Evolutionary conservation across 1,139 yeast species (phyloP).

Genomic region (Lodderomyces orthopsilosis): DNA sequence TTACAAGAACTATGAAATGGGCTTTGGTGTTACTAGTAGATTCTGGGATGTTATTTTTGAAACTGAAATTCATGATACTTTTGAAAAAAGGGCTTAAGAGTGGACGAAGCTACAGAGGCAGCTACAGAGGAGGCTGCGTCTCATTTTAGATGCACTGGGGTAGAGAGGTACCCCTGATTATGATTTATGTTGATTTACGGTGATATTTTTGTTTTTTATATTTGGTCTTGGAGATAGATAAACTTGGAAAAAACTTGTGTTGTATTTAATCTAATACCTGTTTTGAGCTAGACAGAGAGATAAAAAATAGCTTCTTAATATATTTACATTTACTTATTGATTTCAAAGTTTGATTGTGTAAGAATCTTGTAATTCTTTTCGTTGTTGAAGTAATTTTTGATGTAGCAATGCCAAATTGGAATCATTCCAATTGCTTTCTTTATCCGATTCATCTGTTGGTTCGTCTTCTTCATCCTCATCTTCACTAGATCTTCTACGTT

Average conservation of each 20-base stretch:
- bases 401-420: background rate
- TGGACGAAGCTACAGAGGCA: too few relatives aligned
- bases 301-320: background rate
- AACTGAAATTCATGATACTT: constrained; percentile 50
- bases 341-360: background rate
- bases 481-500: constrained; percentile 1
- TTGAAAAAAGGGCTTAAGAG: constrained; percentile 28
- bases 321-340: too few relatives aligned
- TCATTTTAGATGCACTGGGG: too few relatives aligned
- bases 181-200: too few relatives aligned
- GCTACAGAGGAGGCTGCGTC: too few relatives aligned
- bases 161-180: too few relatives aligned
- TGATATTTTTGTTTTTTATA: too few relatives aligned
- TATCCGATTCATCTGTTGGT: background rate
- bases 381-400: background rate
- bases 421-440: background rate
- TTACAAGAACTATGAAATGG: constrained; percentile 92
- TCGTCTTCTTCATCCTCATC: background rate
- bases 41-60: constrained; percentile 94
- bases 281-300: too few relatives aligned
- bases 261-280: background rate
- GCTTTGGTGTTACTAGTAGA: constrained; percentile 90
- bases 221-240: too few relatives aligned
- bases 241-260: background rate
- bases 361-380: background rate